These are phyloP conservation scores for Debaryomycetaceae sp. DNA, from an alignment of 1,139 yeast species.

Conservation along the genomic window DNA sequence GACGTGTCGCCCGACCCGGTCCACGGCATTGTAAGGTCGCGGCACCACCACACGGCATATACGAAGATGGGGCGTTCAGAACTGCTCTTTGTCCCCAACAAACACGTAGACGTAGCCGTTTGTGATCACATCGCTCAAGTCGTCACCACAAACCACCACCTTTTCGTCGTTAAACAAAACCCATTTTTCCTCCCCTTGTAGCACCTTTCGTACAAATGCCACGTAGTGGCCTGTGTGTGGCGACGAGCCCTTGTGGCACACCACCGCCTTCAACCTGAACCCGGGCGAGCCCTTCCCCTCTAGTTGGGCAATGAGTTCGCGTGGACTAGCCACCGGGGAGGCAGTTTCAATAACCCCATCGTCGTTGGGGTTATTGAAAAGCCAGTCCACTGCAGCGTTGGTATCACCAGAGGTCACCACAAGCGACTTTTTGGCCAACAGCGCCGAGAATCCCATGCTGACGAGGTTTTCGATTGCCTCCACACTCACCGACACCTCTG, in stretches of 20 bases:
- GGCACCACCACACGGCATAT: too few relatives aligned
- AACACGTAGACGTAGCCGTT: conserved; percentile 64
- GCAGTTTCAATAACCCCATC: conserved; percentile 25
- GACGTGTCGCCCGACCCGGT: too few relatives aligned
- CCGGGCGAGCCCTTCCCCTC: conserved; percentile 15
- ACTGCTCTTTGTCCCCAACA: conserved; percentile 11
- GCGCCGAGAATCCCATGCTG: conserved; percentile 73
- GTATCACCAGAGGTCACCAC: conserved; percentile 52
- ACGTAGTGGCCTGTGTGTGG: conserved; percentile 97
- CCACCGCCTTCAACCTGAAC: conserved; percentile 65
- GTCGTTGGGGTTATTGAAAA: conserved; percentile 73
- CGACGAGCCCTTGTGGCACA: conserved; percentile 92
- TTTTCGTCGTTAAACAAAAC: conserved; percentile 90
- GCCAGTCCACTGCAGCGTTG: conserved; percentile 86
- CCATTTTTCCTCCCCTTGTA: conserved; percentile 55
- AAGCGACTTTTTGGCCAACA: conserved; percentile 68
- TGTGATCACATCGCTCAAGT: conserved; percentile 56
- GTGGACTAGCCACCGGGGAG: conserved; percentile 17
- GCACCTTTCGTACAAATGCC: conserved; percentile 54
- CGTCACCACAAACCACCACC: conserved; percentile 70
- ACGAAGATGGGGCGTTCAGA: too few relatives aligned
- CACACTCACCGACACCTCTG: too few relatives aligned
- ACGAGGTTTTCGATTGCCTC: conserved; percentile 49
- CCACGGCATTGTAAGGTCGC: too few relatives aligned
- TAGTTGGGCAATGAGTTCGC: conserved; percentile 8